Percentiles rank a stretch among this genome's conserved stretches.
phyloP scores from a whole-genome alignment of 768 basidiomycete genomes.

The Myochromella boudieri region DNA sequence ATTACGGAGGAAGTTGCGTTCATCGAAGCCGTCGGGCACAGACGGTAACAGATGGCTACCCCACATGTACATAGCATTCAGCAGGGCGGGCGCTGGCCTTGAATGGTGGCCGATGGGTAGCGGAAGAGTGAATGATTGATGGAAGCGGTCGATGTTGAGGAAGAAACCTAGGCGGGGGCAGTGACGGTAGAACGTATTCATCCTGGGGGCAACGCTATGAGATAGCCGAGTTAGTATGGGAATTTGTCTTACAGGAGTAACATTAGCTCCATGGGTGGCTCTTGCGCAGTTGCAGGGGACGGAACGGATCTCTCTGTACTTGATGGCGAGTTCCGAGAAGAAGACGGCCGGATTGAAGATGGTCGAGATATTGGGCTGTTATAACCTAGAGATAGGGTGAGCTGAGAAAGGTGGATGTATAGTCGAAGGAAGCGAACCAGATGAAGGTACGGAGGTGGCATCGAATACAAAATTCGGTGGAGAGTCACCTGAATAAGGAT shows the following conservation, averaged over 20 bases:
- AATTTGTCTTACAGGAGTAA: slow-evolving; percentile 12
- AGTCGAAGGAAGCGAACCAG: background rate
- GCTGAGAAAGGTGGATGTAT: background rate
- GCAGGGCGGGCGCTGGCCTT: slow-evolving; percentile 36
- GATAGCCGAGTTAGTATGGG: no score
- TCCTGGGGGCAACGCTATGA: no score
- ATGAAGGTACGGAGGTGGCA: background rate
- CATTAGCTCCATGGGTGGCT: slow-evolving; percentile 13
- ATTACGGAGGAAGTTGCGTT: slow-evolving; percentile 37
- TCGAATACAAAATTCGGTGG: slow-evolving; percentile 1
- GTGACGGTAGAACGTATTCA: slow-evolving; percentile 36
- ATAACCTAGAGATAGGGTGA: background rate
- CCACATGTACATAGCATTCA: slow-evolving; percentile 40
- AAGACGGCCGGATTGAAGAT: slow-evolving; percentile 7
- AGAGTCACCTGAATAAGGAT: slow-evolving; percentile 13
- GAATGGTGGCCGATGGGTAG: slow-evolving; percentile 27
- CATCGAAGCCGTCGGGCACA: slow-evolving; percentile 15
- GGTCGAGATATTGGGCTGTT: slow-evolving; percentile 1
- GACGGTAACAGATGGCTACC: slow-evolving; percentile 28
- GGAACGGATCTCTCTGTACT: background rate
- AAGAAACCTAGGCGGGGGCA: slow-evolving; percentile 53
- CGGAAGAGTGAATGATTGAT: slow-evolving; percentile 28
- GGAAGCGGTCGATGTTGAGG: slow-evolving; percentile 45
- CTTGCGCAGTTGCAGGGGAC: slow-evolving; percentile 2
- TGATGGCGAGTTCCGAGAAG: slow-evolving; percentile 4